Conservation (phyloP, 2,329 filamentous ascomycete species). For the Alternaria sp. region DNA sequence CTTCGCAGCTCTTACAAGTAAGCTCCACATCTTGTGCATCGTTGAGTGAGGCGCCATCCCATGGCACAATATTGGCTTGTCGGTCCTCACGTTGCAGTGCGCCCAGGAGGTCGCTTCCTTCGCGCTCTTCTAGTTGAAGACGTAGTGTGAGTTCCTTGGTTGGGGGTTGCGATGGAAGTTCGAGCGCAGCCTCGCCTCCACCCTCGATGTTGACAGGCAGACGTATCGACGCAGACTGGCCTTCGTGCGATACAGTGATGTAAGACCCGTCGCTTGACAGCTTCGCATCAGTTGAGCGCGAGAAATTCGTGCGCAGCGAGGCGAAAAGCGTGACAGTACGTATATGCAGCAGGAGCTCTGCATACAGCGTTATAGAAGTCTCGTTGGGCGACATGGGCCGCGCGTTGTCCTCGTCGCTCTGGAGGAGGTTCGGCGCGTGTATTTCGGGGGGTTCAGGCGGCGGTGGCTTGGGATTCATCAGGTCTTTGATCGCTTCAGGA, state of each 20-base stretch:
- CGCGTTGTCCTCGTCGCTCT: slow-evolving; percentile 34
- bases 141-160: slow-evolving; percentile 63
- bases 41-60: slow-evolving; percentile 53
- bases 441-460: slow-evolving; percentile 24
- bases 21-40: slow-evolving; percentile 29
- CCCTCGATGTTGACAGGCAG: slow-evolving; percentile 58
- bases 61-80: slow-evolving; percentile 53
- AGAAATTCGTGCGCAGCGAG: slow-evolving; percentile 57
- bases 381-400: slow-evolving; percentile 41
- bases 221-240: slow-evolving; percentile 54
- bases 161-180: slow-evolving; percentile 58
- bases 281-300: slow-evolving; percentile 54
- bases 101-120: slow-evolving; percentile 42
- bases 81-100: slow-evolving; percentile 41
- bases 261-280: slow-evolving; percentile 56
- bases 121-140: slow-evolving; percentile 60
- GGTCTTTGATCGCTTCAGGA: slow-evolving; percentile 39
- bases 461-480: slow-evolving; percentile 45
- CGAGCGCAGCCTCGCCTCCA: slow-evolving; percentile 57
- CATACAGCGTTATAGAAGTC: slow-evolving; percentile 59
- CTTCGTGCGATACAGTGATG: slow-evolving; percentile 59
- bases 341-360: slow-evolving; percentile 69
- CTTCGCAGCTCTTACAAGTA: slow-evolving; percentile 39
- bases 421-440: slow-evolving; percentile 44
- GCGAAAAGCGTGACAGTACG: slow-evolving; percentile 67